phyloP scores from a whole-genome alignment of 306 rosid species.

The Crotalaria pallida region DNA sequence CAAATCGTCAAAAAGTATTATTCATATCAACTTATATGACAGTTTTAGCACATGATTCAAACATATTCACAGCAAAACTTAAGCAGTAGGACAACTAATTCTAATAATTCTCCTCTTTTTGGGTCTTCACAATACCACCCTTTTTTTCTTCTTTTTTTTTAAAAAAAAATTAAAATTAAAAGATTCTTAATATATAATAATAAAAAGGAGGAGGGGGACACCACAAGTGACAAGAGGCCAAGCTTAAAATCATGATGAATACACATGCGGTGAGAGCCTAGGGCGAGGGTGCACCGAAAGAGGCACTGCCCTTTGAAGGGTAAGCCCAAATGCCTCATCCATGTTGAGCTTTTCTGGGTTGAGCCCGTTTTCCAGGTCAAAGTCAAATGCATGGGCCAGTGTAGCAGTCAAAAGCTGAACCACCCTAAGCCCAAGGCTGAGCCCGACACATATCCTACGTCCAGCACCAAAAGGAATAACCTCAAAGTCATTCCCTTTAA shows the following conservation, averaged over 20 bases:
- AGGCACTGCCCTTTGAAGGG: conserved; percentile 57
- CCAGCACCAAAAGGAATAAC: conserved; percentile 81
- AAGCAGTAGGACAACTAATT: no score
- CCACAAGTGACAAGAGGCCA: background rate
- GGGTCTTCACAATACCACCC: no score
- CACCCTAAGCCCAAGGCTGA: conserved; percentile 59
- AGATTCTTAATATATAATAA: no score
- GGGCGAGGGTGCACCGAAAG: conserved; percentile 44
- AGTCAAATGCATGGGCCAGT: conserved; percentile 53
- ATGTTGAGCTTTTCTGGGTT: conserved; percentile 43
- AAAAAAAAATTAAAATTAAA: no score
- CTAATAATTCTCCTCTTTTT: no score
- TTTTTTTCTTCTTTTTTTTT: no score
- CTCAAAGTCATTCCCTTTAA: conserved; percentile 67
- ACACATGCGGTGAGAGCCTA: conserved; percentile 37
- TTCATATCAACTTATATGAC: no score
- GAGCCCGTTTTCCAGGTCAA: conserved; percentile 48
- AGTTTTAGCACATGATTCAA: no score
- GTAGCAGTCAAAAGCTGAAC: conserved; percentile 50
- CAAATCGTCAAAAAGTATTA: no score
- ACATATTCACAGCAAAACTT: no score
- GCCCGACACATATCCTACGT: conserved; percentile 68
- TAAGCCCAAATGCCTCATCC: conserved; percentile 76
- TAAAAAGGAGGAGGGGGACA: no score
- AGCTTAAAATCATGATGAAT: background rate